Evolutionary conservation across 345 rosid species (phyloP).

Genomic region (Garcia nutans): DNA sequence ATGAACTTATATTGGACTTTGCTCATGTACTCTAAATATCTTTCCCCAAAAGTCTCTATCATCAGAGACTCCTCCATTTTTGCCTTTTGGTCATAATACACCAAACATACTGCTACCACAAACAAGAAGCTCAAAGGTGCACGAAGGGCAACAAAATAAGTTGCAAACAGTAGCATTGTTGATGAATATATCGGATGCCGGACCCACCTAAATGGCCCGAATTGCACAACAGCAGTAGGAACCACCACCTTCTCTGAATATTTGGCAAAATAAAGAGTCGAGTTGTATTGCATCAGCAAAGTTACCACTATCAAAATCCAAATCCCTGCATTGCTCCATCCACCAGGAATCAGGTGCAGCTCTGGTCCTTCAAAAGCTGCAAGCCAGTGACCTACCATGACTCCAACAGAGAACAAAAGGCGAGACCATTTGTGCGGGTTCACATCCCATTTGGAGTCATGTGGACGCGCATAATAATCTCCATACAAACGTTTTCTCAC

Average conservation of each 20-base stretch:
- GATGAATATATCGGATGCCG: conserved; percentile 79
- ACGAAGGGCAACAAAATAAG: conserved; percentile 62
- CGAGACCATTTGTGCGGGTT: conserved; percentile 53
- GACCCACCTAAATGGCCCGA: conserved; percentile 89
- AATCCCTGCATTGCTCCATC: conserved; percentile 65
- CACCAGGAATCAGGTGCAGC: conserved; percentile 67
- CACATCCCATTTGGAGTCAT: conserved; percentile 84
- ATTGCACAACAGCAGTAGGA: conserved; percentile 78
- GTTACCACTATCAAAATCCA: conserved; percentile 66
- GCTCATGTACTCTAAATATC: conserved; percentile 57
- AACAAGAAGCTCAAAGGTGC: conserved; percentile 74
- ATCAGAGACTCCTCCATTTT: conserved; percentile 68
- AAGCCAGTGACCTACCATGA: conserved; percentile 72
- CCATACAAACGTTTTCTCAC: conserved; percentile 77
- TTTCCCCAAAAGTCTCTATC: conserved; percentile 73
- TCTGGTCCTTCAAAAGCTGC: conserved; percentile 92
- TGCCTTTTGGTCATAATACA: conserved; percentile 69
- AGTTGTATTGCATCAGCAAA: conserved; percentile 69
- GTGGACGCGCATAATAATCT: conserved; percentile 58
- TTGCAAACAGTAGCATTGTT: conserved; percentile 61
- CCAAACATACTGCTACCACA: conserved; percentile 56
- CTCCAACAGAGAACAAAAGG: conserved; percentile 56
- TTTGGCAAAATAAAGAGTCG: conserved; percentile 80
- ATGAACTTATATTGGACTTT: conserved; percentile 76
- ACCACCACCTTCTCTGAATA: conserved; percentile 79